These are phyloP conservation scores for Ceratocystiopsis sp. DNA, from an alignment of 2,329 filamentous ascomycete species.

Conservation along the genomic window DNA sequence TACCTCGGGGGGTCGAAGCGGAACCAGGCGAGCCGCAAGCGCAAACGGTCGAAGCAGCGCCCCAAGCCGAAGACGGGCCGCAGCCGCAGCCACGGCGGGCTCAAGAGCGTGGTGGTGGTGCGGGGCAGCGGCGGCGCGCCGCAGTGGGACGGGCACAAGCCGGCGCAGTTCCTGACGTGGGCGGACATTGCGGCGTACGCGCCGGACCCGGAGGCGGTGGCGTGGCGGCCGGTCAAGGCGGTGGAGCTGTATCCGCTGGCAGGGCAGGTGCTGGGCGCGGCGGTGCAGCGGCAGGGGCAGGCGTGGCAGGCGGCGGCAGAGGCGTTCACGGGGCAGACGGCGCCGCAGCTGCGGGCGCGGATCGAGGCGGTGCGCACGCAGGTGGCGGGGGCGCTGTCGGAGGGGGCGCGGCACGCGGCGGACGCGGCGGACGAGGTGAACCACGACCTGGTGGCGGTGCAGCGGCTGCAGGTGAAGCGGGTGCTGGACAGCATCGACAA, in stretches of 20 bases:
- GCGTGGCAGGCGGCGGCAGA: slow-evolving; percentile 44
- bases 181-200: slow-evolving; percentile 25
- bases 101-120: not conserved
- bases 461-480: slow-evolving; percentile 64
- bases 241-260: slow-evolving; percentile 33
- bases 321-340: slow-evolving; percentile 38
- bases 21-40: too few species aligned
- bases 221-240: slow-evolving; percentile 20
- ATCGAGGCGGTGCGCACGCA: slow-evolving; percentile 30
- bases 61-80: too few species aligned
- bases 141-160: too few species aligned
- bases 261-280: slow-evolving; percentile 31
- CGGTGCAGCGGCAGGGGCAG: slow-evolving; percentile 29
- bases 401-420: slow-evolving; percentile 47
- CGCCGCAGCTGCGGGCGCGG: slow-evolving; percentile 31
- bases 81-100: too few species aligned
- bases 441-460: slow-evolving; percentile 56
- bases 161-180: slow-evolving; percentile 18
- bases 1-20: too few species aligned
- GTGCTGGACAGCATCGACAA: slow-evolving; percentile 65
- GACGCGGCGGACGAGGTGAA: slow-evolving; percentile 69
- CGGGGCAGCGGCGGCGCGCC: slow-evolving; percentile 1
- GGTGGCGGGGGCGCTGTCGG: slow-evolving; percentile 35
- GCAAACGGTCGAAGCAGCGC: too few species aligned
- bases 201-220: slow-evolving; percentile 18